Conservation (phyloP, 805 yeast species). For the Saccharomycopsis fermentans region DNA sequence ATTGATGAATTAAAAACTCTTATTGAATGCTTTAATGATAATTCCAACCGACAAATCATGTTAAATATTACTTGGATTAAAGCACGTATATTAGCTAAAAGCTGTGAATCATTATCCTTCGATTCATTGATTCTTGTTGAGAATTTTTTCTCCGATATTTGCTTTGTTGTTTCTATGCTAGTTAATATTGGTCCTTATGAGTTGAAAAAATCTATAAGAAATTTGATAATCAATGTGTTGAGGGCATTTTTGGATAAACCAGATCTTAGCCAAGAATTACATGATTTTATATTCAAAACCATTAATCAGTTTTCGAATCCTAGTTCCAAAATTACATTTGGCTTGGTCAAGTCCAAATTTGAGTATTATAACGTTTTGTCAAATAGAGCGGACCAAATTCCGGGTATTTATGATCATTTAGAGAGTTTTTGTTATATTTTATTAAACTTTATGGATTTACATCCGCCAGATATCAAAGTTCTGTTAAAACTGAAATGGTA, state of each 20-base stretch:
- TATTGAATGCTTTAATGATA: conserved; percentile 27
- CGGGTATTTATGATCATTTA: conserved; percentile 29
- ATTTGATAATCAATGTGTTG: conserved; percentile 38
- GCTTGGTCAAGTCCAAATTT: conserved; percentile 6
- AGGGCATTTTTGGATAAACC: conserved; percentile 39
- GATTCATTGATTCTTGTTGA: conserved; percentile 41
- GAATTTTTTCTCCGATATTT: conserved; percentile 42
- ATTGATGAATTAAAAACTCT: conserved; percentile 35
- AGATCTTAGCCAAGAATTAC: conserved; percentile 1
- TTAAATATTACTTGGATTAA: conserved; percentile 41
- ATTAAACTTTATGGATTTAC: conserved; percentile 41
- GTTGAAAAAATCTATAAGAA: conserved; percentile 38
- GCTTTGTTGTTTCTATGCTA: conserved; percentile 40
- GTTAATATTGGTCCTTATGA: conserved; percentile 21
- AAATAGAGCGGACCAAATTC: conserved; percentile 10
- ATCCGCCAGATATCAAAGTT: conserved; percentile 17
- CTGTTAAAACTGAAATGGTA: conserved; percentile 61
- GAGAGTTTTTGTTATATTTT: conserved; percentile 51
- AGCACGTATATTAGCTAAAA: conserved; percentile 40
- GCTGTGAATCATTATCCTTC: conserved; percentile 41
- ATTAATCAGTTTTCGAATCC: conserved; percentile 16
- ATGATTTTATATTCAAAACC: conserved; percentile 2
- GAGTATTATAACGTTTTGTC: conserved; percentile 10
- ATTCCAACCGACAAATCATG: conserved; percentile 20
- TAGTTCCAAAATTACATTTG: conserved; percentile 12